Conservation (phyloP, 306 rosid species). For the Cucurbita maxima region DNA sequence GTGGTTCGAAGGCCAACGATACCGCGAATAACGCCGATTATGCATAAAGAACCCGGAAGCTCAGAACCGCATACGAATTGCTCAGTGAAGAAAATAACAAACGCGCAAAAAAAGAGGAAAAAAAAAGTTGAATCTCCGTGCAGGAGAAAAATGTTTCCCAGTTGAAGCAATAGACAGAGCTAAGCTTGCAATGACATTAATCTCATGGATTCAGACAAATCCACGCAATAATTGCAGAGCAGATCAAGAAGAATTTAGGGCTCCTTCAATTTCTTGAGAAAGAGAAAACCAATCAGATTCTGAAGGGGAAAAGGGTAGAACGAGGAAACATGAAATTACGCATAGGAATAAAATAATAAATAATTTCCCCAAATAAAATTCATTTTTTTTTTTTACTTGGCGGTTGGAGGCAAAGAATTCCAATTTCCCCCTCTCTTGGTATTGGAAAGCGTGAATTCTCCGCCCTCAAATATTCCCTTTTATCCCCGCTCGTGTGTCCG, state of each 20-base stretch:
- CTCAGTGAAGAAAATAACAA: neutral
- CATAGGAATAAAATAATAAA: neutral
- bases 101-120: neutral
- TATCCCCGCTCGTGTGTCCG: neutral
- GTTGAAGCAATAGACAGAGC: neutral
- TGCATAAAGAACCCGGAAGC: neutral
- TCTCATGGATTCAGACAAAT: conserved; percentile 25
- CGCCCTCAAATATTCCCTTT: conserved; percentile 24
- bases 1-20: neutral
- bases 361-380: neutral
- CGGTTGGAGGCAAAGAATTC: conserved; percentile 57
- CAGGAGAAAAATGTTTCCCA: conserved; percentile 5
- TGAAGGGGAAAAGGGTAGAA: conserved; percentile 5
- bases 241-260: conserved; percentile 12
- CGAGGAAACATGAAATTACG: neutral
- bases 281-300: neutral
- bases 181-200: neutral
- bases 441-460: conserved; percentile 35
- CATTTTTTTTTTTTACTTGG: neutral
- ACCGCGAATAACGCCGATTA: conserved; percentile 5
- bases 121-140: neutral
- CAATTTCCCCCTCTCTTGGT: neutral
- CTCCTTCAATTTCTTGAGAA: neutral
- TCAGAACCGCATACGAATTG: conserved; percentile 2
- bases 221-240: conserved; percentile 8